Evolutionary conservation across 768 basidiomycete genomes (phyloP).

Genomic region (Calocybe gangraenosa): DNA sequence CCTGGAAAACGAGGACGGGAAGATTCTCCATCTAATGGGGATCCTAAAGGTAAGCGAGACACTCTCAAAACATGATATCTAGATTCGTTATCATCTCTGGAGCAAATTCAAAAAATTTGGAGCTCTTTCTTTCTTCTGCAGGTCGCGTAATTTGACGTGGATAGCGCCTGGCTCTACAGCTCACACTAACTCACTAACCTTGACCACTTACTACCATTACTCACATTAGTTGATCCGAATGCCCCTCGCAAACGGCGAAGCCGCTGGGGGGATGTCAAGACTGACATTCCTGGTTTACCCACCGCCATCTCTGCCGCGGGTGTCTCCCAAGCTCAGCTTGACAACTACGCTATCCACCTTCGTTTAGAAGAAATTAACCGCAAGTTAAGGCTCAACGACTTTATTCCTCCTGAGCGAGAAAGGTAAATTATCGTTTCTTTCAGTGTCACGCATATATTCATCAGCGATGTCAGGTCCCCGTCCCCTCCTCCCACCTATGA

Average conservation of each 20-base stretch:
- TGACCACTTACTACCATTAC: constrained; percentile 37
- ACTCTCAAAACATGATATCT: constrained; percentile 13
- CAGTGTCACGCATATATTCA: constrained; percentile 24
- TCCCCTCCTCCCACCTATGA: constrained; percentile 99
- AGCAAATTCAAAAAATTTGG: constrained; percentile 19
- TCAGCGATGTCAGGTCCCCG: constrained; percentile 57
- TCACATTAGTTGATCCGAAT: constrained; percentile 69
- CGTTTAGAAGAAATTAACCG: constrained; percentile 97
- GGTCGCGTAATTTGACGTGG: constrained; percentile 20
- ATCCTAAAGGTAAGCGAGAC: constrained; percentile 69
- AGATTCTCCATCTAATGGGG: constrained; percentile 58
- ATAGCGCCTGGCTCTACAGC: constrained; percentile 30
- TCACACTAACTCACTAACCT: constrained; percentile 59
- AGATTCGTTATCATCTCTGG: constrained; percentile 13
- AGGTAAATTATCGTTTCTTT: constrained; percentile 43
- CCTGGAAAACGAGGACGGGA: constrained; percentile 62
- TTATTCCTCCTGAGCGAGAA: constrained; percentile 92
- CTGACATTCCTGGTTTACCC: constrained; percentile 88
- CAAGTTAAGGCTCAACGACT: constrained; percentile 90
- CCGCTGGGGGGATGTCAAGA: constrained; percentile 94
- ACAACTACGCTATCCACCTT: constrained; percentile 96
- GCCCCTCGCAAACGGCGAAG: constrained; percentile 93
- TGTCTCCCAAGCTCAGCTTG: constrained; percentile 92
- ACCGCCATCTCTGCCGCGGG: constrained; percentile 92
- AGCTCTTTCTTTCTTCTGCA: constrained; percentile 9